Conservation (phyloP, 1,284 basidiomycete genomes). For the Xerocomus nothofagi region DNA sequence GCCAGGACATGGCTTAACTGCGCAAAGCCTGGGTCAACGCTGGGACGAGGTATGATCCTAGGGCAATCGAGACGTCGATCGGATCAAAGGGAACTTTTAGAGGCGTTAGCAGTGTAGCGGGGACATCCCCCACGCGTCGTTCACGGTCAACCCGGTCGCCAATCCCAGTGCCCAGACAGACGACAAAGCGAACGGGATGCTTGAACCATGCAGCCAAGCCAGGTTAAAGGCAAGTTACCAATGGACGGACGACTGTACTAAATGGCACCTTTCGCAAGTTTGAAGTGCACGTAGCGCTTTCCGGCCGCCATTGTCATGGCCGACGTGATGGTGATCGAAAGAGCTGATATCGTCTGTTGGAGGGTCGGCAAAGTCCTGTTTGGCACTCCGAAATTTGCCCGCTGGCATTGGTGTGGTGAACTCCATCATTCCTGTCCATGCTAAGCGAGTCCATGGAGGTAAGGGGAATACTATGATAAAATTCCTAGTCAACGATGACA, state of each 20-base stretch:
- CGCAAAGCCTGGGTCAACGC: background rate
- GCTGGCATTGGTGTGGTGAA: background rate
- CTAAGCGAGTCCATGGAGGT: no score
- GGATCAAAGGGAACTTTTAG: background rate
- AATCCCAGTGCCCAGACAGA: slow-evolving; percentile 6
- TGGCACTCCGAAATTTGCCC: background rate
- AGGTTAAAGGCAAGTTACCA: background rate
- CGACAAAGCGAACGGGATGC: background rate
- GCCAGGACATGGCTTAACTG: background rate
- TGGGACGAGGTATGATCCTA: background rate
- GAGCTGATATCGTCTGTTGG: background rate
- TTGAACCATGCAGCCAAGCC: background rate
- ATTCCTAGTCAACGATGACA: no score
- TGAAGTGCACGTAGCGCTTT: slow-evolving; percentile 7
- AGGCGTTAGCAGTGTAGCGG: fast-evolving
- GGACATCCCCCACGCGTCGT: background rate
- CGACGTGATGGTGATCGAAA: slow-evolving; percentile 3
- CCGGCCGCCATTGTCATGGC: background rate
- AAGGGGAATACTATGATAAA: no score
- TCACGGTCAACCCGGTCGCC: slow-evolving; percentile 5
- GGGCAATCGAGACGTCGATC: background rate
- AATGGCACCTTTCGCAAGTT: background rate
- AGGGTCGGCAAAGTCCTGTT: background rate
- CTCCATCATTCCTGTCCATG: background rate
- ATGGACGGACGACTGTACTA: slow-evolving; percentile 2